Evolutionary conservation across 768 basidiomycete genomes (phyloP).

Genomic region (Xerocomellus chrysenteron): DNA sequence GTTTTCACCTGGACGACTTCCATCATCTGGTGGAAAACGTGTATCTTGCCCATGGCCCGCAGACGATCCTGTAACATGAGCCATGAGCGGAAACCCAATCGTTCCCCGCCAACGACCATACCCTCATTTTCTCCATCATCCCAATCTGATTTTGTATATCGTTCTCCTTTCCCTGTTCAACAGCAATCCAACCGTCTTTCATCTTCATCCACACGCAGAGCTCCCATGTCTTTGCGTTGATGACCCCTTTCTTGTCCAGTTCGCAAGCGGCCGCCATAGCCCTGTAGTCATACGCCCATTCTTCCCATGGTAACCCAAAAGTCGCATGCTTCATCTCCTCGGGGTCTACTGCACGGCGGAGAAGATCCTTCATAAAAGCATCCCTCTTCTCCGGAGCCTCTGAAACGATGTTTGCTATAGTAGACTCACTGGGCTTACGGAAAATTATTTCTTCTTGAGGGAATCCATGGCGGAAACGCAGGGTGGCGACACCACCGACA

Average conservation of each 20-base stretch:
- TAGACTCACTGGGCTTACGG: constrained; percentile 29
- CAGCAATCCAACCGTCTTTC: constrained; percentile 25
- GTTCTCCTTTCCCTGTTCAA: constrained; percentile 28
- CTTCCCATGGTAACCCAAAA: constrained; percentile 34
- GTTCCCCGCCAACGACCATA: constrained; percentile 1
- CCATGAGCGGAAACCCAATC: neutral
- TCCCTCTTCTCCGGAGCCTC: constrained; percentile 30
- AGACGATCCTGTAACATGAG: constrained; percentile 22
- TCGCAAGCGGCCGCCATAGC: constrained; percentile 30
- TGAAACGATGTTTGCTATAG: constrained; percentile 23
- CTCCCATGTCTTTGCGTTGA: constrained; percentile 27
- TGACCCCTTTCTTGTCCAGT: constrained; percentile 18
- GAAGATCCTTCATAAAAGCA: constrained; percentile 21
- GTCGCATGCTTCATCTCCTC: constrained; percentile 24
- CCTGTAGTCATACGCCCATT: constrained; percentile 32
- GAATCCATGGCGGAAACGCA: constrained; percentile 31
- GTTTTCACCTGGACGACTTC: constrained; percentile 34
- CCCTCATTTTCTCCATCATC: constrained; percentile 33
- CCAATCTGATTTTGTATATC: constrained; percentile 20
- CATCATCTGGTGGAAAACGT: constrained; percentile 34
- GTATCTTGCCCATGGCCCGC: constrained; percentile 28
- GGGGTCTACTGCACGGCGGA: constrained; percentile 30
- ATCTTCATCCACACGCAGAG: constrained; percentile 35
- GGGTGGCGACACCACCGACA: constrained; percentile 9
- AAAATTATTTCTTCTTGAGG: constrained; percentile 29